These are phyloP conservation scores for Dactylellina drechsleri DNA, from an alignment of 2,329 filamentous ascomycete genomes.

Conservation along the genomic window DNA sequence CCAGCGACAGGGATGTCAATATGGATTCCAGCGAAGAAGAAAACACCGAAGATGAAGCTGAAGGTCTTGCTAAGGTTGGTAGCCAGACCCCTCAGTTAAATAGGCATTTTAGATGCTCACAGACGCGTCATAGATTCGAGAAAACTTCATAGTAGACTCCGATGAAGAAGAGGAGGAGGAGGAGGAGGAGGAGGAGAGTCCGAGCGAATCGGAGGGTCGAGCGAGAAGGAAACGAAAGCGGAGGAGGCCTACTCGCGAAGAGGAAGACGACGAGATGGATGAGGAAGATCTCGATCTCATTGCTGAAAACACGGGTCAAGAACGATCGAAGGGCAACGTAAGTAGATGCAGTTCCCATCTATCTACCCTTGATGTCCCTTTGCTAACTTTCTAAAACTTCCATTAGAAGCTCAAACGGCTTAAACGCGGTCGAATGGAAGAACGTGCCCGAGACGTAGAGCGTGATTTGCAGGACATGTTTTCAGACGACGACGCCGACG, in stretches of 20 bases:
- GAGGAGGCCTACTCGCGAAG: constrained; percentile 75
- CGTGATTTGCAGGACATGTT: constrained; percentile 92
- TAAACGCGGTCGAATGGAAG: constrained; percentile 85
- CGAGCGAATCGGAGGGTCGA: constrained; percentile 62
- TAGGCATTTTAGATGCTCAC: constrained; percentile 14
- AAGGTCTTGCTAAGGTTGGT: constrained; percentile 78
- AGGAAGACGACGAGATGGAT: constrained; percentile 84
- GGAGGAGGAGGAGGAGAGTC: constrained; percentile 65
- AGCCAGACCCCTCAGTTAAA: neutral
- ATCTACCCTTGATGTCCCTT: neutral
- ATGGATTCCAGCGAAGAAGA: constrained; percentile 91
- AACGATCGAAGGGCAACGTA: constrained; percentile 54
- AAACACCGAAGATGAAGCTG: constrained; percentile 90
- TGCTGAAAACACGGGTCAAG: constrained; percentile 68
- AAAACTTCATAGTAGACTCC: constrained; percentile 96
- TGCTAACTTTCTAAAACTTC: constrained; percentile 11
- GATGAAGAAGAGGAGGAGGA: constrained; percentile 81
- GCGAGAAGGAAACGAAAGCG: constrained; percentile 68
- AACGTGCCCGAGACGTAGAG: constrained; percentile 71
- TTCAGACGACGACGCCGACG: constrained; percentile 86
- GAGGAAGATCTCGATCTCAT: constrained; percentile 97
- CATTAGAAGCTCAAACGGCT: constrained; percentile 95
- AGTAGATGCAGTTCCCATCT: constrained; percentile 22
- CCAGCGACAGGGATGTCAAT: constrained; percentile 64
- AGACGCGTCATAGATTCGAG: constrained; percentile 73